Percentiles rank a stretch among this genome's conserved stretches.
Conservation (phyloP, 257 asterid species). For the Solanum appendiculatum region DNA sequence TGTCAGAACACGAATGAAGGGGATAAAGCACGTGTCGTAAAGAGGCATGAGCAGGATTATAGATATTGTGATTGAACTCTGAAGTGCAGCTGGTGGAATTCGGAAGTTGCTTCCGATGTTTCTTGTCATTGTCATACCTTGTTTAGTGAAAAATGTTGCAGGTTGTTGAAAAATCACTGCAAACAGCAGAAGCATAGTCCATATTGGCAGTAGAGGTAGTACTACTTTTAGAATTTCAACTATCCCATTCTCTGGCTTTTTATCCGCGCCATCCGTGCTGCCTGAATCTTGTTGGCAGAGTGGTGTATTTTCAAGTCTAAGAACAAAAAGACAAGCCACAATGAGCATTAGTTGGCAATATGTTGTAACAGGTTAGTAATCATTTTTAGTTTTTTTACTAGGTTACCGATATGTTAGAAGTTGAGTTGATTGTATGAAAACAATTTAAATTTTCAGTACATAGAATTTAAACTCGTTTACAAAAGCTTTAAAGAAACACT, state of each 20-base stretch:
- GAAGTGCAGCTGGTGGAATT: conserved; percentile 96
- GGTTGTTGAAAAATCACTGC: conserved; percentile 96
- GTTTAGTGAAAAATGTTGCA: conserved; percentile 88
- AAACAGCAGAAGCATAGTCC: conserved; percentile 74
- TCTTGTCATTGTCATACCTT: conserved; percentile 84
- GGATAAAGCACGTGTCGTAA: conserved; percentile 61
- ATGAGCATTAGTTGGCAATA: background rate
- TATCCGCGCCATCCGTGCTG: background rate
- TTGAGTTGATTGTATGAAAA: background rate
- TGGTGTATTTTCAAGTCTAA: conserved; percentile 50
- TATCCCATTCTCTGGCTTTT: conserved; percentile 8
- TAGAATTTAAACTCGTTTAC: background rate
- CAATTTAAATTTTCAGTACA: background rate
- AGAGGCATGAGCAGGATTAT: conserved; percentile 74
- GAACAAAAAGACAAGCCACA: background rate
- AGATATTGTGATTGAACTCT: conserved; percentile 80
- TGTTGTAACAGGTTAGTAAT: background rate
- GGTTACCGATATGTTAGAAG: background rate
- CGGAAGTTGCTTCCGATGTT: conserved; percentile 50
- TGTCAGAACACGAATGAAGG: conserved; percentile 45
- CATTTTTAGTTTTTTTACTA: background rate
- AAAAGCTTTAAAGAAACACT: conserved; percentile 11
- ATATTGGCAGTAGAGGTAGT: conserved; percentile 57
- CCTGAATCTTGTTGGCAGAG: conserved; percentile 24
- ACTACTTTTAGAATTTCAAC: conserved; percentile 31